Percentiles rank a stretch among this genome's conserved stretches.
These are phyloP conservation scores for Leptomonas seymouri DNA, from an alignment of 208 protist genomes.

Conservation along the genomic window DNA sequence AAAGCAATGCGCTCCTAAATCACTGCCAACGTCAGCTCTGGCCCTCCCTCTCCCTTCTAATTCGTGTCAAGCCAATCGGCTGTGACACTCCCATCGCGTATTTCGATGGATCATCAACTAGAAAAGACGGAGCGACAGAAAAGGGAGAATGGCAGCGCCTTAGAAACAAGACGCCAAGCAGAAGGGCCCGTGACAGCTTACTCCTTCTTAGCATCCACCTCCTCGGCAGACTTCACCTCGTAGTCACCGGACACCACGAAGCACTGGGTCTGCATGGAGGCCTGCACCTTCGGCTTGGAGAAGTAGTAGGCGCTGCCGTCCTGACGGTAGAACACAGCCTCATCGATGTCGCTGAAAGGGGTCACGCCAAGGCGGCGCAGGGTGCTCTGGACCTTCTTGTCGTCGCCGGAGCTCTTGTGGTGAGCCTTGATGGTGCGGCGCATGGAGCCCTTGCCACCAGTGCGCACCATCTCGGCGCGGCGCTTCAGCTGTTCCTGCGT, in stretches of 20 bases:
- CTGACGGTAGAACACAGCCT: slow-evolving; percentile 97
- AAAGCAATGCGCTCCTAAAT: not conserved
- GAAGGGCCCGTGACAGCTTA: not conserved
- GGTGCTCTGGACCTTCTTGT: slow-evolving; percentile 95
- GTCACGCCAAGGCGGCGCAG: slow-evolving; percentile 95
- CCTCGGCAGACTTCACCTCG: slow-evolving; percentile 74
- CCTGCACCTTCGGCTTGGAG: slow-evolving; percentile 97
- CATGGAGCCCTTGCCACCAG: slow-evolving; percentile 96
- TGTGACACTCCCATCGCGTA: no score
- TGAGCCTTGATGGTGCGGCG: slow-evolving; percentile 81
- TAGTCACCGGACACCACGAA: slow-evolving; percentile 96
- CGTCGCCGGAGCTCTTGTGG: slow-evolving; percentile 86
- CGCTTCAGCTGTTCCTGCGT: slow-evolving; percentile 85
- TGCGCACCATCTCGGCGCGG: slow-evolving; percentile 93
- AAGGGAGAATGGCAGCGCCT: not conserved
- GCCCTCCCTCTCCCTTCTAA: not conserved
- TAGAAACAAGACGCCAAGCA: not conserved
- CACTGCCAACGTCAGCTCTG: not conserved
- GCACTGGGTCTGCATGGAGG: slow-evolving; percentile 96
- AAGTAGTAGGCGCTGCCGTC: slow-evolving; percentile 97
- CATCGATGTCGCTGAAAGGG: slow-evolving; percentile 96
- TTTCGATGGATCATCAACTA: not conserved
- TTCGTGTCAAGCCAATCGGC: no score
- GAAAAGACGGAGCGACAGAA: slow-evolving; percentile 1
- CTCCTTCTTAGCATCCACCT: slow-evolving; percentile 64